Evolutionary conservation across 768 basidiomycete genomes (phyloP).

Genomic region (Albatrellus ellisii): DNA sequence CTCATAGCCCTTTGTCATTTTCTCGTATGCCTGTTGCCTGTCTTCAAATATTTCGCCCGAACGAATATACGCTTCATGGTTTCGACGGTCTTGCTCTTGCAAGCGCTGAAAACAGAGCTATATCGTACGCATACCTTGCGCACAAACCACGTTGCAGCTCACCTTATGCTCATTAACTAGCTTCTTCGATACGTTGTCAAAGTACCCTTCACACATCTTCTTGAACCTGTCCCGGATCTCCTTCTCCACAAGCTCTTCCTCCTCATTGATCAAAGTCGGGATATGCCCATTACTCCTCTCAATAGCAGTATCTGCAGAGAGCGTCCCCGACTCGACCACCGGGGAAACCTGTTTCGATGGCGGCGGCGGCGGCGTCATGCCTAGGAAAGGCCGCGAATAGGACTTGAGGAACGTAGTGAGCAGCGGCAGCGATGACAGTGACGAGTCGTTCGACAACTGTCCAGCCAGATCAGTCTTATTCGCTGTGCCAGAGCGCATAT

Average conservation of each 20-base stretch:
- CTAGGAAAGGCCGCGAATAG: slow-evolving; percentile 81
- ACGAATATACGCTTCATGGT: slow-evolving; percentile 98
- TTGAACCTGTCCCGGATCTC: slow-evolving; percentile 83
- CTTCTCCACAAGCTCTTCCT: slow-evolving; percentile 69
- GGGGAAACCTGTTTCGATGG: slow-evolving; percentile 50
- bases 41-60: slow-evolving; percentile 99
- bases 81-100: slow-evolving; percentile 92
- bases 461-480: slow-evolving; percentile 1
- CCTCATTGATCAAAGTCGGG: slow-evolving; percentile 32
- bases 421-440: slow-evolving; percentile 77
- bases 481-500: slow-evolving; percentile 11
- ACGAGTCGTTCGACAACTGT: slow-evolving; percentile 82
- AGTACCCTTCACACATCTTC: slow-evolving; percentile 89
- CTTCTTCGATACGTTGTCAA: slow-evolving; percentile 84
- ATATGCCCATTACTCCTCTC: slow-evolving; percentile 21
- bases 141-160: slow-evolving; percentile 13
- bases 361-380: slow-evolving; percentile 39
- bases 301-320: slow-evolving; percentile 24
- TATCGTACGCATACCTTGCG: not conserved
- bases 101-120: slow-evolving; percentile 43
- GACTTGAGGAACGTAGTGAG: slow-evolving; percentile 87
- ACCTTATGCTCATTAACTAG: slow-evolving; percentile 87
- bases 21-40: slow-evolving; percentile 96
- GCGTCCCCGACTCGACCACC: slow-evolving; percentile 39
- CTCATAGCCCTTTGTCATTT: slow-evolving; percentile 95